These are phyloP conservation scores for Teratosphaeriaceae sp. DNA, from an alignment of 2,329 filamentous ascomycete species.

Conservation along the genomic window DNA sequence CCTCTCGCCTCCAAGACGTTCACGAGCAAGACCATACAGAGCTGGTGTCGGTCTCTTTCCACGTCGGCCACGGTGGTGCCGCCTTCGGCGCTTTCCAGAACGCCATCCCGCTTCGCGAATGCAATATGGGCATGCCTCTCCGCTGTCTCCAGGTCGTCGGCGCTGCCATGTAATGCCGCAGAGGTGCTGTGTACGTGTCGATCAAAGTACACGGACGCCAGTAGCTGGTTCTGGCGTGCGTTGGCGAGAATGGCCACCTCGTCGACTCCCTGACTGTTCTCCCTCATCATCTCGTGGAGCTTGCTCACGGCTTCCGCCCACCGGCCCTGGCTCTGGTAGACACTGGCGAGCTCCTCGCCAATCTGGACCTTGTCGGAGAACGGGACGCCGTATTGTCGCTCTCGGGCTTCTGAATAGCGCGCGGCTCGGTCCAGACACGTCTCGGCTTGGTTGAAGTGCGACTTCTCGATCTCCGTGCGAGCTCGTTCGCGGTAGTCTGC, in stretches of 20 bases:
- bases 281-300: conserved; percentile 12
- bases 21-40: conserved; percentile 12
- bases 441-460: conserved; percentile 17
- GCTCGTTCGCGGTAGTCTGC: conserved; percentile 11
- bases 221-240: conserved; percentile 16
- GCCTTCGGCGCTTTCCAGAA: conserved; percentile 3
- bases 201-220: conserved; percentile 17
- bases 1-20: conserved; percentile 14
- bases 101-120: conserved; percentile 11
- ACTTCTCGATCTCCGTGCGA: conserved; percentile 8
- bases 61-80: conserved; percentile 5
- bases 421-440: conserved; percentile 13
- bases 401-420: conserved; percentile 11
- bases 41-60: conserved; percentile 9
- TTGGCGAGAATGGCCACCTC: conserved; percentile 1
- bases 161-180: conserved; percentile 4
- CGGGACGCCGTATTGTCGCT: conserved; percentile 11
- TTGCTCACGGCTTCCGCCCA: conserved; percentile 15
- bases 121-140: conserved; percentile 14
- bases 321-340: conserved; percentile 16
- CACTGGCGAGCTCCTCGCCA: conserved; percentile 14
- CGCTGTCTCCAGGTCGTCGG: conserved; percentile 16
- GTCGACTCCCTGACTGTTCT: conserved; percentile 4
- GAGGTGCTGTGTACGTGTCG: conserved; percentile 9
- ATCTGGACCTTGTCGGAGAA: conserved; percentile 12